Conservation (phyloP, 805 yeast genomes). For the Wickerhamomyces canadensis region DNA sequence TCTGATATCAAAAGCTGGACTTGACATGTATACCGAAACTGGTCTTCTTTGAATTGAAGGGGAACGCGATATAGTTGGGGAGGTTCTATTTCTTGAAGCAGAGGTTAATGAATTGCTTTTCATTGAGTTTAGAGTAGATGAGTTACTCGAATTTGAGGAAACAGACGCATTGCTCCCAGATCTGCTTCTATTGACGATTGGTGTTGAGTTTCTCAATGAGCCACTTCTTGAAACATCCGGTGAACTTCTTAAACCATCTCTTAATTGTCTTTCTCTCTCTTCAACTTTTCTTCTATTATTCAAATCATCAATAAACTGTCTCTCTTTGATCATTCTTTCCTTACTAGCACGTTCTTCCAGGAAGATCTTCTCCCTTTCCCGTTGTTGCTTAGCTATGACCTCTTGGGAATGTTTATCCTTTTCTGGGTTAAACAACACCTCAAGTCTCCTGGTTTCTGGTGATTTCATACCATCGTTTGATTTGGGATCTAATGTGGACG, state of each 20-base stretch:
- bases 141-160: constrained; percentile 10
- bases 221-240: constrained; percentile 14
- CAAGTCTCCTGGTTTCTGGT: constrained; percentile 8
- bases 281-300: constrained; percentile 11
- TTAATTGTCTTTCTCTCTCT: constrained; percentile 14
- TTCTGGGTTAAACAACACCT: constrained; percentile 14
- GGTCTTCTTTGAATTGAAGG: constrained; percentile 20
- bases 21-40: constrained; percentile 17
- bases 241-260: constrained; percentile 14
- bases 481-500: constrained; percentile 2
- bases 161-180: constrained; percentile 18
- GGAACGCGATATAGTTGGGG: constrained; percentile 18
- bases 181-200: constrained; percentile 2
- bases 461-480: neutral
- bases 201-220: constrained; percentile 3
- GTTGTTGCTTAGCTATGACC: constrained; percentile 14
- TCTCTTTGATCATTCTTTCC: constrained; percentile 10
- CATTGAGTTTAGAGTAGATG: constrained; percentile 4
- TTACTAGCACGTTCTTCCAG: constrained; percentile 11
- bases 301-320: constrained; percentile 9
- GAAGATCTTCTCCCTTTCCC: constrained; percentile 12
- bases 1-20: constrained; percentile 25
- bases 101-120: neutral
- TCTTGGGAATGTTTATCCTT: constrained; percentile 15
- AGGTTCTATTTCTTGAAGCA: constrained; percentile 4